Conservation (phyloP, 805 yeast species). For the Zygoascus bituminiphila region DNA sequence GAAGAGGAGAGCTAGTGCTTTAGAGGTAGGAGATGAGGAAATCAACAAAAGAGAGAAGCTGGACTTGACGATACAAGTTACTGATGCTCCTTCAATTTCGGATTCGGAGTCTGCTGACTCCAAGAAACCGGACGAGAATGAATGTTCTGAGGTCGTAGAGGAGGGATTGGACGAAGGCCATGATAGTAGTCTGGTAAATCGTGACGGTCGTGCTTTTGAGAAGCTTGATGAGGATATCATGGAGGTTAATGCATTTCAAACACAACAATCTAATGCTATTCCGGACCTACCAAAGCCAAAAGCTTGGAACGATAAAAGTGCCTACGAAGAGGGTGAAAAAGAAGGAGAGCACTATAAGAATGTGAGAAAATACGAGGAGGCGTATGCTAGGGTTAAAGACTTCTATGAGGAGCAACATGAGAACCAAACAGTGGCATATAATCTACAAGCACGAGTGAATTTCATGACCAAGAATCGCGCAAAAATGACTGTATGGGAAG, state of each 20-base stretch:
- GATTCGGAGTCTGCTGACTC: no score
- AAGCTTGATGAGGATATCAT: conserved; percentile 3
- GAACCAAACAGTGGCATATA: conserved; percentile 63
- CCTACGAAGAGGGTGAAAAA: background rate
- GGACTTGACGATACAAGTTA: no score
- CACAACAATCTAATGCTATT: background rate
- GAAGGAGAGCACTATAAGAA: background rate
- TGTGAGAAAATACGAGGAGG: conserved; percentile 56
- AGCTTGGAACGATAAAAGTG: background rate
- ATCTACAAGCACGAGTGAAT: conserved; percentile 61
- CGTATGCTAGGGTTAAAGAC: conserved; percentile 56
- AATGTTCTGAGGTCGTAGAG: no score
- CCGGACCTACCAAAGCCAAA: background rate
- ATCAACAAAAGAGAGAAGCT: no score
- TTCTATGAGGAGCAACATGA: conserved; percentile 64
- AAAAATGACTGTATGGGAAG: conserved; percentile 65
- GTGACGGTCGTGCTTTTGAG: conserved; percentile 1
- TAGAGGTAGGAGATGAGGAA: no score
- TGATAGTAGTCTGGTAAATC: background rate
- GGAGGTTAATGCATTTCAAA: conserved; percentile 2
- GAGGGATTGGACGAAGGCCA: background rate
- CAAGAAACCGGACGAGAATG: no score
- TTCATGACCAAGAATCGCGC: conserved; percentile 62
- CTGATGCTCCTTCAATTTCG: no score
- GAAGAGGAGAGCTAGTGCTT: no score